phyloP scores from a whole-genome alignment of 305 asterid genomes.

The Solanum hybrid region DNA sequence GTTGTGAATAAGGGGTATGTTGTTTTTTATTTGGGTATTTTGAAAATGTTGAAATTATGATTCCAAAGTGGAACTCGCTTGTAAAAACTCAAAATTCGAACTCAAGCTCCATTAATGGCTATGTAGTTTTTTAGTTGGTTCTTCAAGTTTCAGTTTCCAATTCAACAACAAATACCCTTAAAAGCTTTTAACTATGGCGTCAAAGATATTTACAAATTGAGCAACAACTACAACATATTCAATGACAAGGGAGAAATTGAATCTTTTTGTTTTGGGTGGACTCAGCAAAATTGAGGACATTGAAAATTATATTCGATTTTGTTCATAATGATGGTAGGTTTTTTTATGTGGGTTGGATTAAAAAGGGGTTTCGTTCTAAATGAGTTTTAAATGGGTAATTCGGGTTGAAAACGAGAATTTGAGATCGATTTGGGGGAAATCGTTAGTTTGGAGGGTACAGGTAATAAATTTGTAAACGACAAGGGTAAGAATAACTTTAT shows the following conservation, averaged over 20 bases:
- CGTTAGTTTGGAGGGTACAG: not conserved
- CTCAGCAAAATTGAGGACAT: not conserved
- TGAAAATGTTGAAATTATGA: conserved; percentile 32
- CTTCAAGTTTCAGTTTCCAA: not conserved
- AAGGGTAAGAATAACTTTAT: no score
- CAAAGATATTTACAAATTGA: not conserved
- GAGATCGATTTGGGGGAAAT: not conserved
- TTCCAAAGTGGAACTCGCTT: conserved; percentile 9
- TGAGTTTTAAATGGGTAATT: not conserved
- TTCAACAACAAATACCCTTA: not conserved
- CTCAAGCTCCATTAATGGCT: not conserved
- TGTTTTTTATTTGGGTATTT: conserved; percentile 31
- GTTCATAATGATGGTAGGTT: not conserved
- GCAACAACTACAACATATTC: not conserved
- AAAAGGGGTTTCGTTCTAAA: not conserved
- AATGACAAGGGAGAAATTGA: not conserved
- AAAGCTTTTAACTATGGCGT: no score
- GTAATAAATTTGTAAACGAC: no score
- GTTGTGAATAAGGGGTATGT: conserved; percentile 25
- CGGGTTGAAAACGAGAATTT: not conserved
- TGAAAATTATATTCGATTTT: no score
- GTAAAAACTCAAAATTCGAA: not conserved
- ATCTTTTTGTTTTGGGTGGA: not conserved
- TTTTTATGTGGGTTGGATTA: no score
- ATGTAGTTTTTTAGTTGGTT: not conserved